Conservation (phyloP, 768 basidiomycete species). For the Lactarius deliciosus region DNA sequence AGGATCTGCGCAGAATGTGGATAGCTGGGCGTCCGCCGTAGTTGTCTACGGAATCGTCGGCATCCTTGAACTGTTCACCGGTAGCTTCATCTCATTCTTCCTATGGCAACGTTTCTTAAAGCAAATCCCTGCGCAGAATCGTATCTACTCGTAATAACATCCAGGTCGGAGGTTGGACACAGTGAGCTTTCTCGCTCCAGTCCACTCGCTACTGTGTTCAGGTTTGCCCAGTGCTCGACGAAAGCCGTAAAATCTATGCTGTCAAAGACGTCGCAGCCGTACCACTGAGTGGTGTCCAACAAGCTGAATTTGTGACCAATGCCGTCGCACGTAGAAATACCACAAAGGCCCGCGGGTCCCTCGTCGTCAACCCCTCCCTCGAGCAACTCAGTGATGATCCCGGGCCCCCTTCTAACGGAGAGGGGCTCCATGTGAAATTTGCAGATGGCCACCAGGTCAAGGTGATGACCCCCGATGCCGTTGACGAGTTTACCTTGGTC, state of each 20-base stretch:
- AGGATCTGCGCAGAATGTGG: constrained; percentile 36
- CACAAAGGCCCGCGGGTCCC: constrained; percentile 46
- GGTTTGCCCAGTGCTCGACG: constrained; percentile 57
- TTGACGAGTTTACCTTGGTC: constrained; percentile 28
- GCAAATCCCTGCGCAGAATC: constrained; percentile 49
- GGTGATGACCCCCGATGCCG: constrained; percentile 41
- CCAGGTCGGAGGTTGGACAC: constrained; percentile 60
- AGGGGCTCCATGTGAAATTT: constrained; percentile 52
- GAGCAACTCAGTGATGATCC: constrained; percentile 21
- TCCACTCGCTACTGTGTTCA: not conserved
- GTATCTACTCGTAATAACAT: constrained; percentile 71
- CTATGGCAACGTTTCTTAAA: constrained; percentile 6
- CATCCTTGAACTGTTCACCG: constrained; percentile 66
- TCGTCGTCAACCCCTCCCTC: constrained; percentile 35
- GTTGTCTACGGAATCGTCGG: constrained; percentile 78
- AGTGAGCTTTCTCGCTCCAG: constrained; percentile 45
- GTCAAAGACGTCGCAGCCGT: constrained; percentile 70
- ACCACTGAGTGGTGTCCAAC: constrained; percentile 59
- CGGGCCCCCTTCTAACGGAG: constrained; percentile 13
- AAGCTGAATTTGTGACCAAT: constrained; percentile 54
- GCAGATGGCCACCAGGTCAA: constrained; percentile 48
- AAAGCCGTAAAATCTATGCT: constrained; percentile 57
- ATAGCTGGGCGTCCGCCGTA: constrained; percentile 56
- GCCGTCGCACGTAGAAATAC: constrained; percentile 53
- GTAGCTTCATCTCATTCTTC: constrained; percentile 42